Evolutionary conservation across 345 rosid species (phyloP), one percentile per base, ranked within the genome.

Genomic region (Odontarrhena argentea): DNA sequence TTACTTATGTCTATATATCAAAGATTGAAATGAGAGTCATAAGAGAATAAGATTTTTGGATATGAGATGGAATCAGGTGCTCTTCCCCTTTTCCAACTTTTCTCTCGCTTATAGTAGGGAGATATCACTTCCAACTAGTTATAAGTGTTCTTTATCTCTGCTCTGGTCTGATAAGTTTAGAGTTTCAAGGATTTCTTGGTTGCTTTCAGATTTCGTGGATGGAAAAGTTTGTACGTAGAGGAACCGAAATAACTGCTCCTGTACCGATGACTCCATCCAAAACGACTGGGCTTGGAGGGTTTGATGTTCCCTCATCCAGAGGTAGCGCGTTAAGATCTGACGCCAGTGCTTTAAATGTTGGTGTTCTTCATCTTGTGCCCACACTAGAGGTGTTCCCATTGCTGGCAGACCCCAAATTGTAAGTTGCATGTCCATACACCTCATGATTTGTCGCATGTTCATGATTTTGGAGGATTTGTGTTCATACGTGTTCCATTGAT

Each of bases 281-380:
- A 76, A 94, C 99, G 47, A 94, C 99, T 32, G 99, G 99, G 25
- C 99, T 94, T 61, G 99, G 99, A 69, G 99, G 99, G 58, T 94
- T 94, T 78, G 99, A 94, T 54, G 99, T 91, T 79, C 99, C 99
- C 46, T 88, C 88, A 51, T 88, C 99, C 40, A 91, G 82, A 80
- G 99, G 99, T 46, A 77, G 91, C 50, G 86, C 87, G 72, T 65
- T 94, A 74, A 96, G 99, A 54, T 83, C 96, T 73, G 97, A 94
- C 74, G 99, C 99, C 25, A 94, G 99, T 74, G 93, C 97, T 57
- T 77, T 94, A 78, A 94, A 94, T 40, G 68, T 94, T 53, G 99
- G 99, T 53, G 99, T 94, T 79, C 93, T 94, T 43, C 99, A 94
- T 82, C 92, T 94, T 68, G 93, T 87, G 49, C 99, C 99, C 25